These are phyloP conservation scores for Hypholoma sublateritium DNA, from an alignment of 768 basidiomycete species.

Conservation along the genomic window DNA sequence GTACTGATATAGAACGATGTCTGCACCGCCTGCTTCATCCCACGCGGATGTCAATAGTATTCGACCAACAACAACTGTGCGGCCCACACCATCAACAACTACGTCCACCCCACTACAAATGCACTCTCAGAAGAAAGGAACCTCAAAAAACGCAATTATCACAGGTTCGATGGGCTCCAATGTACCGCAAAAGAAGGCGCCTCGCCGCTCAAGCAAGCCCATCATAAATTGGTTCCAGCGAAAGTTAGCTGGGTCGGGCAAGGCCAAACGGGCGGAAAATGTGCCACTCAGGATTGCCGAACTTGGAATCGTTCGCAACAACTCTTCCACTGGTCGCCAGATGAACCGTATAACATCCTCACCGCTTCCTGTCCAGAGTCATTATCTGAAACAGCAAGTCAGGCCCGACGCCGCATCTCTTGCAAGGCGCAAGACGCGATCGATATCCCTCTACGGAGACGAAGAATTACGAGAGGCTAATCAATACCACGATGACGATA, in stretches of 20 bases:
- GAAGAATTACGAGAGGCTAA: conserved; percentile 43
- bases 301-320: conserved; percentile 32
- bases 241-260: conserved; percentile 73
- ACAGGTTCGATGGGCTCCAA: conserved; percentile 28
- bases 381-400: conserved; percentile 28
- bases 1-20: conserved; percentile 10
- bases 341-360: conserved; percentile 44
- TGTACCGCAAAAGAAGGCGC: conserved; percentile 56
- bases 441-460: conserved; percentile 62
- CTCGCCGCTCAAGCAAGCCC: conserved; percentile 76
- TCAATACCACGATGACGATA: conserved; percentile 44
- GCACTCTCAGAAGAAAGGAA: conserved; percentile 21
- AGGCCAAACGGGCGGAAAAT: conserved; percentile 49
- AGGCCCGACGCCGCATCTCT: conserved; percentile 31
- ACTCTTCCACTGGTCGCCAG: conserved; percentile 30
- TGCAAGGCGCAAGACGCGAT: conserved; percentile 47
- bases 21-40: conserved; percentile 17
- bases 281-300: conserved; percentile 30
- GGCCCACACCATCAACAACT: conserved; percentile 5
- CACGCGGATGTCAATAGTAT: conserved; percentile 11
- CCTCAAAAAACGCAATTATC: conserved; percentile 16
- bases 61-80: conserved; percentile 1
- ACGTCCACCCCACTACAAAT: conserved; percentile 9
- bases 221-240: conserved; percentile 90
- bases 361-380: conserved; percentile 34